Evolutionary conservation across 75 land plant species (phyloP).

Genomic region (Azolla pinnata): DNA sequence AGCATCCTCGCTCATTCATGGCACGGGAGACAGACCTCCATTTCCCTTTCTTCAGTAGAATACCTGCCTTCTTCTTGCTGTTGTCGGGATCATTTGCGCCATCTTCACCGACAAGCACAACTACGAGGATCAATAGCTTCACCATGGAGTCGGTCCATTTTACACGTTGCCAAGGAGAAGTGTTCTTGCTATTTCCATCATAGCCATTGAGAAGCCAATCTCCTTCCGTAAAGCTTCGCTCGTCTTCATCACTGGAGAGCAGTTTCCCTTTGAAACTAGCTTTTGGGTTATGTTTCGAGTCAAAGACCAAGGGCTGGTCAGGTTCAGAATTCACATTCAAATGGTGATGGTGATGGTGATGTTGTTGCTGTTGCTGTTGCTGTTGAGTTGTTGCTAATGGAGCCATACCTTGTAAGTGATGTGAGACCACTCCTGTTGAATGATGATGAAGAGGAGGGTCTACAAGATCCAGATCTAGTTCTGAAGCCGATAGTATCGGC

Average conservation of each 20-base stretch:
- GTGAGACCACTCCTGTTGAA: constrained; percentile 4
- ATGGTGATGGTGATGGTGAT: no score
- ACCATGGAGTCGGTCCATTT: constrained; percentile 79
- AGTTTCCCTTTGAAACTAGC: constrained; percentile 9
- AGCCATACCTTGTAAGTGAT: constrained; percentile 8
- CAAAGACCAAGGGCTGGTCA: constrained; percentile 5
- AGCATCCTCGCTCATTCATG: constrained; percentile 48
- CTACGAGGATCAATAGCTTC: constrained; percentile 46
- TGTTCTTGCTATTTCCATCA: constrained; percentile 16
- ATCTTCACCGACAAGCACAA: constrained; percentile 47
- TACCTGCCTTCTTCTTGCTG: constrained; percentile 24
- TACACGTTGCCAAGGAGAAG: constrained; percentile 67
- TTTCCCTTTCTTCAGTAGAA: constrained; percentile 62
- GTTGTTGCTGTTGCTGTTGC: no score
- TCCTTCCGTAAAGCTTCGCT: constrained; percentile 40
- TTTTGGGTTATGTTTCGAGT: constrained; percentile 18
- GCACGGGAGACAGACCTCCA: constrained; percentile 55
- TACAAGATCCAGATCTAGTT: constrained; percentile 7
- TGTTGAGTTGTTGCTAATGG: constrained; percentile 11
- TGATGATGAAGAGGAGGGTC: constrained; percentile 11
- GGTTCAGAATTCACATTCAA: constrained; percentile 10
- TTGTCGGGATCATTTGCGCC: constrained; percentile 27
- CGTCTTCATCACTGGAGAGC: constrained; percentile 54
- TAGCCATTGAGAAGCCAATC: constrained; percentile 23
- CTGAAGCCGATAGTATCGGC: constrained; percentile 4